A percentile compares a stretch with the other conserved stretches of the same genome.
Conservation (phyloP, 176 grass and related monocot species). For the Raddia guianensis region DNA sequence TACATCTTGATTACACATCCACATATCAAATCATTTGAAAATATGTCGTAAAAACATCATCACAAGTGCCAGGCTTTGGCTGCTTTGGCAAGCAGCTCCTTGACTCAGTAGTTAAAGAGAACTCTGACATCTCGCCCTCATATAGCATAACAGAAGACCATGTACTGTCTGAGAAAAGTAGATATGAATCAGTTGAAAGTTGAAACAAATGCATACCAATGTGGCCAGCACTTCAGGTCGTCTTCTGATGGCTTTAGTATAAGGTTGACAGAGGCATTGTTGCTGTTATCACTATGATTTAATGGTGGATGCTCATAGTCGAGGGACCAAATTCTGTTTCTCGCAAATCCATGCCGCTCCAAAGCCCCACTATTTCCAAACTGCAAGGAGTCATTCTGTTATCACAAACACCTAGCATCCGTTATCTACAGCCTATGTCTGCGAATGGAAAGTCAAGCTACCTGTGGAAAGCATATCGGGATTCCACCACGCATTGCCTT, state of each 20-base stretch:
- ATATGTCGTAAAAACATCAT: not conserved
- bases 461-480: conserved; percentile 92
- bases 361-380: conserved; percentile 75
- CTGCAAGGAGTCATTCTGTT: conserved; percentile 37
- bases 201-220: conserved; percentile 62
- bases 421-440: not conserved
- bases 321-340: conserved; percentile 79
- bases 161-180: not conserved
- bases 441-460: conserved; percentile 5
- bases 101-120: not conserved
- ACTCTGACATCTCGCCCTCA: not conserved
- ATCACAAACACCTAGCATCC: not conserved
- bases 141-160: conserved; percentile 25
- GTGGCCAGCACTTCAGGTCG: conserved; percentile 82
- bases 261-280: conserved; percentile 64
- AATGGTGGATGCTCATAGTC: conserved; percentile 57
- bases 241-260: conserved; percentile 92
- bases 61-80: not conserved
- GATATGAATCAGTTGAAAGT: not conserved
- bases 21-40: not conserved
- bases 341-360: conserved; percentile 94
- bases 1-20: not conserved
- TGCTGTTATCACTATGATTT: conserved; percentile 37
- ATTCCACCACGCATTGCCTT: conserved; percentile 90
- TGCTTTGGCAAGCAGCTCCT: not conserved